phyloP scores from a whole-genome alignment of 2,329 filamentous ascomycete genomes.

The Penicillium sp. region DNA sequence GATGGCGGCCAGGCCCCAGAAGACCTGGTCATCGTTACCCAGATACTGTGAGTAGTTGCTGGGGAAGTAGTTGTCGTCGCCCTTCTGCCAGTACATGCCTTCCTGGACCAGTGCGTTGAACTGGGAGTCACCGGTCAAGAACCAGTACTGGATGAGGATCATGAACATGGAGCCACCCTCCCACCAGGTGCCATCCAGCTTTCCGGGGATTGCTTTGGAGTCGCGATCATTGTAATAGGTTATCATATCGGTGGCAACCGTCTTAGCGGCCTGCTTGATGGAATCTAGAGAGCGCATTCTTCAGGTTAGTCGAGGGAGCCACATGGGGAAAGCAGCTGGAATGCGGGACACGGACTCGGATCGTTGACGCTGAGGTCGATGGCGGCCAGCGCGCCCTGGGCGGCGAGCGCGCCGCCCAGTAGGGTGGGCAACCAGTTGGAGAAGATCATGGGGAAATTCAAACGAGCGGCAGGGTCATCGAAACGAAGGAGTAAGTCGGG shows the following conservation, averaged over 20 bases:
- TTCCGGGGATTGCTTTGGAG: slow-evolving; percentile 40
- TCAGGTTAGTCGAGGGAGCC: slow-evolving; percentile 6
- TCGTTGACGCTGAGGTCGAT: slow-evolving; percentile 19
- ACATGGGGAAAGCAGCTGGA: neutral
- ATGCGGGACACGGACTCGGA: slow-evolving; percentile 13
- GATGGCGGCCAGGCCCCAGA: slow-evolving; percentile 83
- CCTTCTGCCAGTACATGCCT: slow-evolving; percentile 72
- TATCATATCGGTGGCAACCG: slow-evolving; percentile 41
- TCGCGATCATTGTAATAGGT: slow-evolving; percentile 38
- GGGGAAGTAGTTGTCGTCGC: slow-evolving; percentile 75
- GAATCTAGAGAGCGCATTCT: slow-evolving; percentile 22
- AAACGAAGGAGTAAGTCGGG: neutral
- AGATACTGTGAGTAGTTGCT: slow-evolving; percentile 49
- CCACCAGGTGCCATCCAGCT: slow-evolving; percentile 53
- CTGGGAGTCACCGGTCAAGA: slow-evolving; percentile 69
- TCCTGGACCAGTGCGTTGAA: slow-evolving; percentile 68
- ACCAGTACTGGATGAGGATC: slow-evolving; percentile 79
- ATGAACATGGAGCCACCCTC: slow-evolving; percentile 70
- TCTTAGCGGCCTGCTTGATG: slow-evolving; percentile 36
- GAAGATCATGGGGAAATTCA: slow-evolving; percentile 13
- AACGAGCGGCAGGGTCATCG: slow-evolving; percentile 15
- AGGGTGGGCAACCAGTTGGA: slow-evolving; percentile 21
- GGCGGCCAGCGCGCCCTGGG: slow-evolving; percentile 18
- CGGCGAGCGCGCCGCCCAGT: slow-evolving; percentile 18
- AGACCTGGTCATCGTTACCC: slow-evolving; percentile 63